These are phyloP conservation scores for Phaeomoniella chlamydospora DNA, from an alignment of 2,329 filamentous ascomycete genomes.

Conservation along the genomic window DNA sequence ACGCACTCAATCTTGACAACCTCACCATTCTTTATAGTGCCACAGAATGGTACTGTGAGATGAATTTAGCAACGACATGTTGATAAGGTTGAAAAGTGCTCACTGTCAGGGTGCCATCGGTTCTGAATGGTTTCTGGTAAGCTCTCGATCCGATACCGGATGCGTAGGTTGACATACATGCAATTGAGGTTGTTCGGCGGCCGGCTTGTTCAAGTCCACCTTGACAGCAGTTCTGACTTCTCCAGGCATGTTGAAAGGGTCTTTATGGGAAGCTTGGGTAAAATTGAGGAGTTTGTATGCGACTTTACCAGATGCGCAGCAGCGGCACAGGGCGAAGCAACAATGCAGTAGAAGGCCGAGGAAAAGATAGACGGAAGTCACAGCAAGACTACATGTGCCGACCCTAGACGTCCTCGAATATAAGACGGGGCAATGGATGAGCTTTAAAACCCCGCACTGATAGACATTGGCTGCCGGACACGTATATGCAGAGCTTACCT, in stretches of 20 bases:
- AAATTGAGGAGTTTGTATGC: no score
- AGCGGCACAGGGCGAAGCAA: no score
- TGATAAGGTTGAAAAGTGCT: constrained; percentile 10
- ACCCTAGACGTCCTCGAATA: no score
- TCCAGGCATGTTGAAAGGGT: constrained; percentile 7
- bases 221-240: constrained; percentile 56
- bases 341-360: no score
- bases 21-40: constrained; percentile 65
- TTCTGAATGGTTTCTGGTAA: constrained; percentile 43
- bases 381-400: no score
- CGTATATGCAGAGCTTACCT: no score
- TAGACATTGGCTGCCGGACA: no score
- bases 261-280: no score
- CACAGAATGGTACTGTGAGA: constrained; percentile 55
- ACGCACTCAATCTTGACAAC: constrained; percentile 89
- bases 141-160: background rate
- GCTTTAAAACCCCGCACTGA: no score
- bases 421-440: no score
- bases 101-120: constrained; percentile 85
- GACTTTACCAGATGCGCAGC: no score
- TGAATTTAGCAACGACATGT: constrained; percentile 3
- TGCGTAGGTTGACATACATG: constrained; percentile 41
- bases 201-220: constrained; percentile 58
- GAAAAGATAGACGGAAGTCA: no score
- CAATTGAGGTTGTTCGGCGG: constrained; percentile 52